Evolutionary conservation across 2,329 filamentous ascomycete species (phyloP), one percentile per base, ranked within the genome.

Genomic region (Neofusicoccum cordaticola): DNA sequence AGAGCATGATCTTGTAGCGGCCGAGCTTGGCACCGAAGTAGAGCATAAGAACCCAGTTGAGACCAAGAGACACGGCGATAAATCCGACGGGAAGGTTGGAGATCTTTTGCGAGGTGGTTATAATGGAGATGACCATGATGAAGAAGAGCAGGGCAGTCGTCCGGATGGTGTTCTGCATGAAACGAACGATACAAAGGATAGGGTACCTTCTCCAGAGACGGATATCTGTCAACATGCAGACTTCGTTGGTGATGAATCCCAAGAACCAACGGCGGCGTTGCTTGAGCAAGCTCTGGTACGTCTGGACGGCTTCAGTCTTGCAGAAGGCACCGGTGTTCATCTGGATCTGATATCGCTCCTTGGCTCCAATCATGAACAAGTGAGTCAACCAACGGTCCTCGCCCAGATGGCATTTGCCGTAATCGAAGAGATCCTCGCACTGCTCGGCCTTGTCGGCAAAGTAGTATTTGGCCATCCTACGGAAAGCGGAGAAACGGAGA

Each of bases 251-350:
- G 79, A 98, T 93, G 78, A 97, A 97, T 35, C 94, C 94, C 48
- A 98, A 83, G 76, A 98, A 98, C 95, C 95, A 99, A 74, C 95
- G 86, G 63, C 94, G 89, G 66, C 95, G 89, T 81, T 99, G 95
- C 82, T 98, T 97, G 75, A 97, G 84, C 52, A 99, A 85, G 70
- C 90, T 93, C 65, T 81, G 81, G 77, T 93, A 93, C 2, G 90
- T 93, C 78, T 97, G 93, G 17, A 97, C 94, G 27, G 95, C 94
- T 77, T 98, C 94, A 0, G 95, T 98, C 80, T 98, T 98, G 85
- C 95, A 98, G 76, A 98, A 98, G 7, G 94, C 95, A 63, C 92
- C 94, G 0, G 93, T 97, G 77, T 95, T 97, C 89, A 98, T 94
- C 78, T 96, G 92, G 67, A 98, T 97, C 78, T 98, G 95, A 77